A percentile compares a stretch with the other conserved stretches of the same genome.
These are phyloP conservation scores for Cymbopogon flexuosus DNA, from an alignment of 202 grass and related monocot species.

Conservation along the genomic window DNA sequence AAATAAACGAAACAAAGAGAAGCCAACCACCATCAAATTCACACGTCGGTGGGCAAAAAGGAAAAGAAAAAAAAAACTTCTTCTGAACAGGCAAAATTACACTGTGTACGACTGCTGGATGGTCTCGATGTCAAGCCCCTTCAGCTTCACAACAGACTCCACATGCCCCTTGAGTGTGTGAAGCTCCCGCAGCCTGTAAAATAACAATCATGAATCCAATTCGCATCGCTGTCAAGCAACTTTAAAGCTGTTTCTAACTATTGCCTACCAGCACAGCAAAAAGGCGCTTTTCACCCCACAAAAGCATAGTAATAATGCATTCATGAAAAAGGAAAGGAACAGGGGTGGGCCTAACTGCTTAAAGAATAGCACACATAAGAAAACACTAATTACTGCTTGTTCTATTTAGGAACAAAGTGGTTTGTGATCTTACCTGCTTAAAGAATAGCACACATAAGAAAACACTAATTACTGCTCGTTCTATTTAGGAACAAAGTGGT, in stretches of 20 bases:
- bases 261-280: neutral
- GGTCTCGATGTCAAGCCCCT: slow-evolving; percentile 73
- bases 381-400: neutral
- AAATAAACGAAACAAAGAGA: neutral
- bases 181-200: slow-evolving; percentile 67
- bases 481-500: neutral
- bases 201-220: slow-evolving; percentile 16
- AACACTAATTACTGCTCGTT: neutral
- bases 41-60: neutral
- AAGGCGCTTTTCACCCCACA: neutral
- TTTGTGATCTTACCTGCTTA: neutral
- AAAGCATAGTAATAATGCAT: slow-evolving; percentile 2
- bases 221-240: neutral
- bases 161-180: slow-evolving; percentile 83
- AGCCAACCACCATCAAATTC: slow-evolving; percentile 20
- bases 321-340: neutral
- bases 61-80: neutral
- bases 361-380: neutral
- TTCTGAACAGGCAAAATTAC: slow-evolving; percentile 13
- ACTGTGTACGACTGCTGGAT: slow-evolving; percentile 11
- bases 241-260: neutral
- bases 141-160: slow-evolving; percentile 74
- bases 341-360: neutral
- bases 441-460: neutral
- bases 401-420: neutral